phyloP scores from a whole-genome alignment of 768 basidiomycete species.

The Mycena maculata region DNA sequence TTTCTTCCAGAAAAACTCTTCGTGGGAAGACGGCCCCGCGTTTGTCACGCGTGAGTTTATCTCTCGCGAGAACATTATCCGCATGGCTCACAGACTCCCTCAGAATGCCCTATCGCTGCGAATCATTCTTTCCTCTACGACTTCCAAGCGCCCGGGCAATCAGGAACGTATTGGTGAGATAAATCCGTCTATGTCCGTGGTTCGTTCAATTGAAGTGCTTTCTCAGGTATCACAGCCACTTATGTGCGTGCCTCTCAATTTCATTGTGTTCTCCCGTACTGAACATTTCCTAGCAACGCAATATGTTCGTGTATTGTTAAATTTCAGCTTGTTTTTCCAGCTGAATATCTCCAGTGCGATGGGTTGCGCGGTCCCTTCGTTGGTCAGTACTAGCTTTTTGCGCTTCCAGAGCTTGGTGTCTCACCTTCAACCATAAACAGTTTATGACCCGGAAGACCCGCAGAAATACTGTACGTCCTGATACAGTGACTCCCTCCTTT shows the following conservation, averaged over 20 bases:
- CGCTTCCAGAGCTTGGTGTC: background rate
- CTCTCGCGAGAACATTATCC: background rate
- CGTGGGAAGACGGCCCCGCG: constrained; percentile 55
- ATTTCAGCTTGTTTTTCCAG: too few relatives aligned
- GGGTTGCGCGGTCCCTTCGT: constrained; percentile 62
- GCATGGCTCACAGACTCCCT: background rate
- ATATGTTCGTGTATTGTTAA: too few relatives aligned
- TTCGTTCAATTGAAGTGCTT: too few relatives aligned
- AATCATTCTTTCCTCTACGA: constrained; percentile 42
- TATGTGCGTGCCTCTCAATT: constrained; percentile 40
- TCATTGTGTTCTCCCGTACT: constrained; percentile 39
- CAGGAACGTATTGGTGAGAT: constrained; percentile 55
- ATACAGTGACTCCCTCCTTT: background rate
- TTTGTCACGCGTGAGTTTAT: constrained; percentile 37
- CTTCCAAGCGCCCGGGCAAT: constrained; percentile 49
- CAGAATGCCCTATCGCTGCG: constrained; percentile 27
- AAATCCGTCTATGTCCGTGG: too few relatives aligned
- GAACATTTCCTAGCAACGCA: constrained; percentile 53
- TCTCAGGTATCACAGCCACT: constrained; percentile 47
- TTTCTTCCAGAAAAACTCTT: constrained; percentile 49
- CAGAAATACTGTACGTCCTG: constrained; percentile 39
- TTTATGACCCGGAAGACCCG: constrained; percentile 57
- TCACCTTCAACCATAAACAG: constrained; percentile 3
- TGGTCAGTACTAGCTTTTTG: background rate
- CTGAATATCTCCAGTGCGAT: too few relatives aligned